Base-by-base conservation (phyloP, 2,329 filamentous ascomycete genomes). In the Colletotrichum sp. region DNA sequence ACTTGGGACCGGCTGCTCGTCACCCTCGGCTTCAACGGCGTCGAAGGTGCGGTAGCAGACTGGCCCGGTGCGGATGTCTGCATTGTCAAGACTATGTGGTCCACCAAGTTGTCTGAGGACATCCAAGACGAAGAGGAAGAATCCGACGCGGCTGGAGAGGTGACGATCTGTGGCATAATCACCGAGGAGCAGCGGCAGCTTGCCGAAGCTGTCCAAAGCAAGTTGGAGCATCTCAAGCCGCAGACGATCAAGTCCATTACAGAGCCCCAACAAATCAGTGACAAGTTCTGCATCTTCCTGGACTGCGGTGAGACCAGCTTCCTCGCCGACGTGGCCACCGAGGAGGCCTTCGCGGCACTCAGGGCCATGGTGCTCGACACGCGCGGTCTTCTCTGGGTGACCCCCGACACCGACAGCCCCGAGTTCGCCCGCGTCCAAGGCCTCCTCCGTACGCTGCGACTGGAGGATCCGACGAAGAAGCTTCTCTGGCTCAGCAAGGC, bases 1-100 rank as follows among this genome's bases (percentile, higher is more conserved):
- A 52, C 30, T 8, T 83, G 81, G 81, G 64, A 71, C 16, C 30
- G 74, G 12, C 61, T 78, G 19, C 69, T 83, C 2, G 39, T 44
- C 9, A 44, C 39, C 9, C 39, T 44, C 39, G 39, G 39, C 5
- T 44, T 44, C 19, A 44, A 44, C 19, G 39, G 39, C 5, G 39
- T 44, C 19, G 39, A 44, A 44, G 39, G 39, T n/a, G 39, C 39
- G 0, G 39, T 44, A 5, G 39, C 39, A 3, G 39, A 44, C 39
- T 44, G 39, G 39, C 39, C 39, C 5, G 39, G 39, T 6, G 39
- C 39, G 39, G 39, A 44, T 6, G 3, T 44, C 0, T 44, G 39
- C 39, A 12, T 44, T 0, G 39, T 44, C 9, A 44, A 44, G 39
- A 44, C 39, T 5, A 44, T 44, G 39, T 44, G 39, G 39, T 44